Conservation (phyloP, 1,139 yeast genomes). For the Nakaseomyces bracarensis region DNA sequence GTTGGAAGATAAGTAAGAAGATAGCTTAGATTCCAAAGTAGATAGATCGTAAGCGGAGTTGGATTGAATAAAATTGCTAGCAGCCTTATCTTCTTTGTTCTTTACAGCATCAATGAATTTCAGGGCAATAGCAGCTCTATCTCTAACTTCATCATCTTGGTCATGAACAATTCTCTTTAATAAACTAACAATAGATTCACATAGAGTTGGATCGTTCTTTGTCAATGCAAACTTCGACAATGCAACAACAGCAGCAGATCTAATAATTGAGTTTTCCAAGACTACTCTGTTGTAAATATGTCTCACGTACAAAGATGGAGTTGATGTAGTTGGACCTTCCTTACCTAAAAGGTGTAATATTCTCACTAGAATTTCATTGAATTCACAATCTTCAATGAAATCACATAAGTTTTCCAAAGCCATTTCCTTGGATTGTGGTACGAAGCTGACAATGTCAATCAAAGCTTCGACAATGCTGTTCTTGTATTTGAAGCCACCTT, state of each 20-base stretch:
- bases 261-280: conserved; percentile 84
- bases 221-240: conserved; percentile 83
- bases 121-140: conserved; percentile 84
- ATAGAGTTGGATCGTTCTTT: conserved; percentile 56
- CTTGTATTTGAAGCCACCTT: conserved; percentile 80
- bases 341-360: conserved; percentile 85
- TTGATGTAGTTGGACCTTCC: conserved; percentile 82
- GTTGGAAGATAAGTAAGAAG: conserved; percentile 60
- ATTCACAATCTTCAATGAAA: conserved; percentile 97
- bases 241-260: conserved; percentile 93
- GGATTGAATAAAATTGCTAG: conserved; percentile 52
- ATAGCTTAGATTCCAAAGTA: conserved; percentile 68
- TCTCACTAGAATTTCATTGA: conserved; percentile 84
- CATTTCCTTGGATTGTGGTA: conserved; percentile 77
- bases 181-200: conserved; percentile 63
- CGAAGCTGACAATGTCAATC: conserved; percentile 79
- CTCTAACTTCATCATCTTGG: conserved; percentile 95
- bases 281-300: conserved; percentile 96
- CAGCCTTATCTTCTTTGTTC: conserved; percentile 35
- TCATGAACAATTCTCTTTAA: conserved; percentile 75
- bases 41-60: conserved; percentile 64
- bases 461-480: conserved; percentile 85
- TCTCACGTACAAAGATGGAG: conserved; percentile 87
- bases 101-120: conserved; percentile 47
- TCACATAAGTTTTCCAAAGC: conserved; percentile 90